Conservation (phyloP, 352 stramenopile species). For the Globisporangium middletonii region DNA sequence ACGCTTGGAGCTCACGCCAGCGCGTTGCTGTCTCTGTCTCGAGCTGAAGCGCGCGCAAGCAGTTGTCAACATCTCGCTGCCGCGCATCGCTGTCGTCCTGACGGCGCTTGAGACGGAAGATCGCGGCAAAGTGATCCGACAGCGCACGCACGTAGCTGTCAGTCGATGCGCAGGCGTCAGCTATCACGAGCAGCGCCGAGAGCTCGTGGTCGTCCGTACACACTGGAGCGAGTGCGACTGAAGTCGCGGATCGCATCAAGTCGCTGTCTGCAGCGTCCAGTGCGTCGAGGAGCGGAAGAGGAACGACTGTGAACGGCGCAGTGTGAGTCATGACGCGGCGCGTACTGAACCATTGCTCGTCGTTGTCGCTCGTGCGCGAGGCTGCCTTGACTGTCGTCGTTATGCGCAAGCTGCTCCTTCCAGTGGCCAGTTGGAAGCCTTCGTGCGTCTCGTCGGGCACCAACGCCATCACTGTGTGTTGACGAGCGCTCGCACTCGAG, state of each 20-base stretch:
- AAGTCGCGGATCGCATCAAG: neutral
- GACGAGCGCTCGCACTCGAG: neutral
- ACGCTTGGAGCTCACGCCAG: slow-evolving; percentile 1
- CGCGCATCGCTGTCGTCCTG: neutral
- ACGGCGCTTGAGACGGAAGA: neutral
- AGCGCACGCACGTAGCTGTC: slow-evolving; percentile 3
- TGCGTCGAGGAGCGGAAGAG: neutral
- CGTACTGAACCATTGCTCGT: slow-evolving; percentile 2
- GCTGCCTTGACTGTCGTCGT: neutral
- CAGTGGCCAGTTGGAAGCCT: slow-evolving; percentile 2
- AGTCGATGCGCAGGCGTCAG: neutral
- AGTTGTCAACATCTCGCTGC: neutral
- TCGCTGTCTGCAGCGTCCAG: neutral
- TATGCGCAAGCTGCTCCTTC: neutral
- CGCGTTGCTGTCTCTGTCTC: neutral
- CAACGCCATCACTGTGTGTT: too few species aligned
- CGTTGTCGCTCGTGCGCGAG: too few species aligned
- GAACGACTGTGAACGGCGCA: slow-evolving; percentile 6
- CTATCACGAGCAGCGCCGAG: slow-evolving; percentile 2
- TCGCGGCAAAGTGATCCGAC: neutral
- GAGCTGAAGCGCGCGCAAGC: neutral
- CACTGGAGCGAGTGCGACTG: slow-evolving; percentile 6
- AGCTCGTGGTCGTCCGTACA: neutral
- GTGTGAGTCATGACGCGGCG: neutral
- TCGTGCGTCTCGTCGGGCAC: neutral